Percentiles rank a stretch among this genome's conserved stretches.
These are phyloP conservation scores for Kodamaea fukazawae DNA, from an alignment of 805 yeast genomes.

Conservation along the genomic window DNA sequence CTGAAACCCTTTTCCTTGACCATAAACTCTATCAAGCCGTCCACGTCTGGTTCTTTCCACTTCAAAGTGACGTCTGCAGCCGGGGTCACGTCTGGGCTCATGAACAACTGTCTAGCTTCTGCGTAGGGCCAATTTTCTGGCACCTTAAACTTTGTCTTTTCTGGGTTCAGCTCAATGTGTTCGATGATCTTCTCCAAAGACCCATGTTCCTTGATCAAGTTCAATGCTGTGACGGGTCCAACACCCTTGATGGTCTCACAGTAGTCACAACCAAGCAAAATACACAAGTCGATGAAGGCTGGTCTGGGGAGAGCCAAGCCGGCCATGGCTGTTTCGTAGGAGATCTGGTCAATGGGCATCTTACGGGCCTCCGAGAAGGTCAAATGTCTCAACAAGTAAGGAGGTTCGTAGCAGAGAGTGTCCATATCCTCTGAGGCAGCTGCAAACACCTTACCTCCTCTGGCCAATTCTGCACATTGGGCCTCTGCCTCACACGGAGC, in stretches of 20 bases:
- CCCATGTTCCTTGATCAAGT: conserved; percentile 82
- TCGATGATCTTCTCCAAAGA: conserved; percentile 76
- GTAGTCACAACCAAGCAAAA: conserved; percentile 93
- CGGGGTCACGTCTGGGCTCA: conserved; percentile 73
- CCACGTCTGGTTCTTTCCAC: conserved; percentile 88
- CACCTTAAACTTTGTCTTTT: conserved; percentile 65
- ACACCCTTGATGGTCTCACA: conserved; percentile 93
- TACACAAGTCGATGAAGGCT: conserved; percentile 88
- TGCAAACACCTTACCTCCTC: conserved; percentile 87
- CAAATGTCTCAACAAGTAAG: conserved; percentile 77
- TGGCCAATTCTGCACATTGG: conserved; percentile 92
- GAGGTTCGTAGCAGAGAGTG: conserved; percentile 88
- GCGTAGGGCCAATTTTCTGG: conserved; percentile 95
- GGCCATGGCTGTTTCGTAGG: conserved; percentile 62
- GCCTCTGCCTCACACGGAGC: conserved; percentile 99
- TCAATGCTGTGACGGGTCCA: conserved; percentile 93
- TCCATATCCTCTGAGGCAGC: conserved; percentile 99
- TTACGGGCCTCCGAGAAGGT: conserved; percentile 94
- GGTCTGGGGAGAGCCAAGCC: conserved; percentile 71
- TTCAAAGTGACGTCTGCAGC: conserved; percentile 65
- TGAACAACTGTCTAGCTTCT: conserved; percentile 81
- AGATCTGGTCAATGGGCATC: conserved; percentile 84
- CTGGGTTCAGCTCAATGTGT: conserved; percentile 52
- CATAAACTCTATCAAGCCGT: conserved; percentile 78
- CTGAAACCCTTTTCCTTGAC: conserved; percentile 86